phyloP scores from a whole-genome alignment of 2,329 filamentous ascomycete species.

The Septoria petroselini region DNA sequence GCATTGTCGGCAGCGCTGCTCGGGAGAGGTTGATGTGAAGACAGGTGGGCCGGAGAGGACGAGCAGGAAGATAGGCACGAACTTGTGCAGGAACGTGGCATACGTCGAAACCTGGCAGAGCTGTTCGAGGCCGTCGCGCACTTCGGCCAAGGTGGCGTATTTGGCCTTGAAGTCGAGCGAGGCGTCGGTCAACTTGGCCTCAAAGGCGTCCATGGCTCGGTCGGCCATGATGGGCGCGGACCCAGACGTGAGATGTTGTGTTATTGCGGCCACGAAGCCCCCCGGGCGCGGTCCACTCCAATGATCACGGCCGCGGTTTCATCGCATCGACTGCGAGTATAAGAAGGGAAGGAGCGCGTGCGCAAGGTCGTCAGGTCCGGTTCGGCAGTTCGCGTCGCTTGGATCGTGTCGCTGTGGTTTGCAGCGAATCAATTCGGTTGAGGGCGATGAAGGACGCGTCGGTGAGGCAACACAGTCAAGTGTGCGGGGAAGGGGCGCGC shows the following conservation, averaged over 20 bases:
- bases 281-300: background rate
- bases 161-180: conserved; percentile 69
- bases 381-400: background rate
- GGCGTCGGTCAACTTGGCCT: conserved; percentile 48
- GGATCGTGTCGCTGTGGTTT: background rate
- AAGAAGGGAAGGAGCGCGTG: background rate
- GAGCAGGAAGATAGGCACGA: conserved; percentile 85
- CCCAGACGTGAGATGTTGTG: too few relatives aligned
- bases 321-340: background rate
- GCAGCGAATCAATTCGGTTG: too few relatives aligned
- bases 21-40: conserved; percentile 83
- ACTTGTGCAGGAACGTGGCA: conserved; percentile 73
- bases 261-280: conserved; percentile 4
- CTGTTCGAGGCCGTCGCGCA: conserved; percentile 88
- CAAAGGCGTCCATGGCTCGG: conserved; percentile 46
- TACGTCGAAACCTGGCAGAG: conserved; percentile 79
- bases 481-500: too few relatives aligned
- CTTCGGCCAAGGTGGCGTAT: conserved; percentile 74
- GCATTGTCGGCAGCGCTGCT: conserved; percentile 92
- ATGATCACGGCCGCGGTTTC: background rate
- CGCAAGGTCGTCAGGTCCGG: background rate
- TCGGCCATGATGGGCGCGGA: conserved; percentile 35
- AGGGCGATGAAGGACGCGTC: too few relatives aligned
- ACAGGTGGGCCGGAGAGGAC: conserved; percentile 82
- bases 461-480: too few relatives aligned